Base-by-base conservation (phyloP, 495 filamentous ascomycete species). In the Amorphotheca resinae region DNA sequence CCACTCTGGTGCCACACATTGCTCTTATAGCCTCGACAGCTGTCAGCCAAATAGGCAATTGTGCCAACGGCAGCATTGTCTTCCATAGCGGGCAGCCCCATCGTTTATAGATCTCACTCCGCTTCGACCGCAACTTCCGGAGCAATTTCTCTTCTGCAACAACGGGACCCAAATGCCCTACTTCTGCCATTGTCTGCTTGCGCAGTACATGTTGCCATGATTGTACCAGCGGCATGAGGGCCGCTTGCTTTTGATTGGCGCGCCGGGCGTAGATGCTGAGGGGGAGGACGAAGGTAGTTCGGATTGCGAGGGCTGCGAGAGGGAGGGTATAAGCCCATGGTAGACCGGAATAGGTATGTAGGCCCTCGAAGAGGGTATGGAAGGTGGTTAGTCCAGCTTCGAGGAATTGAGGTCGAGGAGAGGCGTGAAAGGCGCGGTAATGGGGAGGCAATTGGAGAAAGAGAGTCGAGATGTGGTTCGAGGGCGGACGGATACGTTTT, bases 261-360 rank as follows among this genome's bases (percentile, higher is more conserved):
- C 44, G 45, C 42, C 60, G 67, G 42, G 62, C 59, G 56, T 76
- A 84, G 31, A 76, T 49, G 15, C 69, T 60, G 2, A 82, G 45
- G 0, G 82, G 83, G 2, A 79, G 53, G 32, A 76, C 73, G 50
- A 80, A 54, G 23, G 64, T 38, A 22, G 69, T 63, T 42, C 78
- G 77, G 37, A 89, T 62, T 35, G 73, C 28, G 2, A 86, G 41
- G 1, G 84, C 81, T 0, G 82, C 67, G 41, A 83, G 64, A 0
- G 87, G 86, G 41, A 94, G 73, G 20, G 76, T 70, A 7, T 73
- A 52, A 36, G 59, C 76, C 86, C 86, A 93, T 46, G 85, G 73
- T 2, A 82, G 68, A 34, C 66, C 63, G 20, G 72, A 73, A 50
- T 64, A 11, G 22, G 54, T 51, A 57, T 91, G 86, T 2, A 88